phyloP scores from a whole-genome alignment of 768 basidiomycete genomes.

The Leccinum subgranulosum region DNA sequence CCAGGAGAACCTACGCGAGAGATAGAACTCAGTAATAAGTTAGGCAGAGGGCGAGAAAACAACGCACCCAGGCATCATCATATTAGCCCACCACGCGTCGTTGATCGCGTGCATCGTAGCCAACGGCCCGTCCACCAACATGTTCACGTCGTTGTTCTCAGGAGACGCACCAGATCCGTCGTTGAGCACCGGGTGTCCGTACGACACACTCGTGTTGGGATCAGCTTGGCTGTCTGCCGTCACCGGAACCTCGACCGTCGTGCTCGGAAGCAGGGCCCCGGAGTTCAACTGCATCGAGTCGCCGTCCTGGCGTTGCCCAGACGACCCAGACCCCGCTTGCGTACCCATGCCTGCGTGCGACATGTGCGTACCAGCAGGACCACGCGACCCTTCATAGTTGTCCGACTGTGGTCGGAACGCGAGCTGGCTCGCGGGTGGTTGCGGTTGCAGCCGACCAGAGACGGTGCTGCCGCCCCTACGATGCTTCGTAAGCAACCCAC shows the following conservation, averaged over 20 bases:
- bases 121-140: slow-evolving; percentile 48
- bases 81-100: slow-evolving; percentile 70
- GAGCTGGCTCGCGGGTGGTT: slow-evolving; percentile 43
- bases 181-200: slow-evolving; percentile 29
- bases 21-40: not conserved
- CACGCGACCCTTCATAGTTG: slow-evolving; percentile 25
- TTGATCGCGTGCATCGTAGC: slow-evolving; percentile 74
- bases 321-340: slow-evolving; percentile 10
- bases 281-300: slow-evolving; percentile 34
- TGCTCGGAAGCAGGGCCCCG: not conserved
- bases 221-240: slow-evolving; percentile 32
- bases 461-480: slow-evolving; percentile 61
- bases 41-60: not conserved
- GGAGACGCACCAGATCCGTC: not conserved
- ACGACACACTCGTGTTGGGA: slow-evolving; percentile 32
- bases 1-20: slow-evolving; percentile 29
- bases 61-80: slow-evolving; percentile 78
- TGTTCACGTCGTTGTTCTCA: slow-evolving; percentile 15
- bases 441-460: slow-evolving; percentile 50
- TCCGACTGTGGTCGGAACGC: slow-evolving; percentile 10
- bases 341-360: slow-evolving; percentile 16
- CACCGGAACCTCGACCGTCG: not conserved
- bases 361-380: slow-evolving; percentile 26
- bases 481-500: slow-evolving; percentile 64
- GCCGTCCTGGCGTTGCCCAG: slow-evolving; percentile 15